Base-by-base conservation (phyloP, 2,329 filamentous ascomycete genomes). In the Aspergillus viridinutans region DNA sequence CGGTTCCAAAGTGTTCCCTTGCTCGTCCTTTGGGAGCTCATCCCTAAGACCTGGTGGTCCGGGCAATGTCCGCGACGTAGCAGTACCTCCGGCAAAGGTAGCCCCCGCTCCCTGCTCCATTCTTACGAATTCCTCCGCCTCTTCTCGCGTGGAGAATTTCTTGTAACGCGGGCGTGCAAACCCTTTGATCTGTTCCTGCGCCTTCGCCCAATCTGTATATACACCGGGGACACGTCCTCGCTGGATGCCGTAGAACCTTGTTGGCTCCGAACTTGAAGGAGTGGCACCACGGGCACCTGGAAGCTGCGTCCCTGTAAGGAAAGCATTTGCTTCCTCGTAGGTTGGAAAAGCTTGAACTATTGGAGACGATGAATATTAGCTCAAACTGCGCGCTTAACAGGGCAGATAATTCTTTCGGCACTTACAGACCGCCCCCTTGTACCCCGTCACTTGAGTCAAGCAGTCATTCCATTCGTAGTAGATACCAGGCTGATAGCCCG, bases 321-420 rank as follows among this genome's bases (percentile, higher is more conserved):
- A 97, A 1, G 84, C 85, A 66, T 89, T 83, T n/a, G 93, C 93
- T 58, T 96, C 91, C 60, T 86, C 82, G 57, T 82, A 78, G 0
- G 83, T 85, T 9, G 81, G 76, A 69, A 96, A 97, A 1, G 89
- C 90, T 76, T 94, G 93, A 79, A 89, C 90, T 94, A 59, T 47
- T 26, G 43, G 28, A 49, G 26, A 28, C 52, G 38, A 26, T 17
- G 21, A 48, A 38, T 17, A 8, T 23, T n/a, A 25, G 17, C 23
- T 12, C 26, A 32, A 7, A 25, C 21, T 45, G 21, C 3, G 20
- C 32, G 32, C 14, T 17, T 38, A 38, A 35, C 14, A 38, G 45
- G 50, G n/a, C 26, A 50, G 52, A 21, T 8, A 14, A 21, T n/a
- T 25, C 28, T 26, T 50, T 25, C 42, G 29, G 55, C 47, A 83